A percentile compares a stretch with the other conserved stretches of the same genome.
These are phyloP conservation scores for Gigaspora rosea DNA, from an alignment of 192 early-diverging fungal species.

Conservation along the genomic window DNA sequence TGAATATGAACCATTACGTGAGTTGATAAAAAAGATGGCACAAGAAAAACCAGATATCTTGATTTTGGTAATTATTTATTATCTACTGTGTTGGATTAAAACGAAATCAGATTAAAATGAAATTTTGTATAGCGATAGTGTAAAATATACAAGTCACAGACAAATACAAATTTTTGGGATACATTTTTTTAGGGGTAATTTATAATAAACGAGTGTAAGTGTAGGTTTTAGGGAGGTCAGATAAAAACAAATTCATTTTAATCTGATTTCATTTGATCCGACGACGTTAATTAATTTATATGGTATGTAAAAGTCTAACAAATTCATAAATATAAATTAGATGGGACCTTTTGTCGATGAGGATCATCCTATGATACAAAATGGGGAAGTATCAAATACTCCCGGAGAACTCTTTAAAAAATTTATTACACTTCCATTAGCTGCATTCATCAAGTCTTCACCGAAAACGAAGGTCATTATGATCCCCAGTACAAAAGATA, in stretches of 20 bases:
- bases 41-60: slow-evolving; percentile 77
- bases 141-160: too few relatives aligned
- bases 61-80: slow-evolving; percentile 54
- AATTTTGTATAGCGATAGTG: too few relatives aligned
- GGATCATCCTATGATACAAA: slow-evolving; percentile 28
- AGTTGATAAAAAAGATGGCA: slow-evolving; percentile 63
- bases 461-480: slow-evolving; percentile 58
- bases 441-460: not conserved
- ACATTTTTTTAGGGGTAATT: too few relatives aligned
- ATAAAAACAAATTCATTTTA: too few relatives aligned
- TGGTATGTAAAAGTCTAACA: not conserved
- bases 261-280: too few relatives aligned
- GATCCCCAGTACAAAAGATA: slow-evolving; percentile 78
- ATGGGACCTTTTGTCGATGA: slow-evolving; percentile 72
- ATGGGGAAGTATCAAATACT: slow-evolving; percentile 54
- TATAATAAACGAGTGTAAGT: too few relatives aligned
- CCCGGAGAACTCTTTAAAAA: slow-evolving; percentile 66
- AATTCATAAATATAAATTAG: slow-evolving; percentile 31
- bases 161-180: too few relatives aligned
- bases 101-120: too few relatives aligned
- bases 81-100: not conserved
- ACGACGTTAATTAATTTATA: not conserved
- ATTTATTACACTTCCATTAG: slow-evolving; percentile 48
- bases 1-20: slow-evolving; percentile 79
- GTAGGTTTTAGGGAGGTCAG: too few relatives aligned